phyloP scores from a whole-genome alignment of 108 stramenopile genomes.

The Aurantiochytrium sp. region DNA sequence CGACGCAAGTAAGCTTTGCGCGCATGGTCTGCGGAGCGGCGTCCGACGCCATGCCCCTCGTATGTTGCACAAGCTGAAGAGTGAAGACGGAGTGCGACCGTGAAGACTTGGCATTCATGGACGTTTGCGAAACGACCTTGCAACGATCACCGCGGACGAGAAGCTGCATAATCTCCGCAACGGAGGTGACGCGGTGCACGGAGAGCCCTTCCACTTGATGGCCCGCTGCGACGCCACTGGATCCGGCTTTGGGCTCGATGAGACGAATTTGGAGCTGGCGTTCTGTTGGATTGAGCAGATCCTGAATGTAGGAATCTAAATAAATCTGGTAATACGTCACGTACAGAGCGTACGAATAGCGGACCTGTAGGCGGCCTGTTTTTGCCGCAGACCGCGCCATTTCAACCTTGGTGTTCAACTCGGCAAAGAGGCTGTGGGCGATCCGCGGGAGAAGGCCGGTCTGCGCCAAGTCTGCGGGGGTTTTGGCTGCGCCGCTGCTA shows the following conservation, averaged over 20 bases:
- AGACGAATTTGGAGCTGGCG: constrained; percentile 21
- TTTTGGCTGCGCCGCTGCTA: background rate
- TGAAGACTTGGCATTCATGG: constrained; percentile 50
- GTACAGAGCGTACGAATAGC: constrained; percentile 11
- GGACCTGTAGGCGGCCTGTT: background rate
- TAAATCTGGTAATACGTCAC: constrained; percentile 13
- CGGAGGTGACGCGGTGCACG: constrained; percentile 32
- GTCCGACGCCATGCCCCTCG: background rate
- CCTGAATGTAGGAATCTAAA: constrained; percentile 51
- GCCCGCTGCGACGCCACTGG: constrained; percentile 22
- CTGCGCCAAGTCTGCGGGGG: constrained; percentile 38
- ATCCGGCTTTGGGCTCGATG: constrained; percentile 43
- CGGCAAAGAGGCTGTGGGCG: constrained; percentile 31
- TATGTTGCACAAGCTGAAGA: constrained; percentile 15
- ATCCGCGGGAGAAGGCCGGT: constrained; percentile 56
- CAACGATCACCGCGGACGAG: constrained; percentile 37
- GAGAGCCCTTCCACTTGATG: constrained; percentile 51
- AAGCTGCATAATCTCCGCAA: constrained; percentile 31
- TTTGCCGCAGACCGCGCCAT: background rate
- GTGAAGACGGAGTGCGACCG: constrained; percentile 56
- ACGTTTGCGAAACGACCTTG: constrained; percentile 44
- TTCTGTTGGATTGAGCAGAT: constrained; percentile 34
- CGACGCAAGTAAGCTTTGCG: constrained; percentile 36
- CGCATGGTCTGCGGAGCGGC: background rate
- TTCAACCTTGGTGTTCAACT: background rate